phyloP scores from a whole-genome alignment of 352 stramenopile genomes.

The Phytopythium vexans region DNA sequence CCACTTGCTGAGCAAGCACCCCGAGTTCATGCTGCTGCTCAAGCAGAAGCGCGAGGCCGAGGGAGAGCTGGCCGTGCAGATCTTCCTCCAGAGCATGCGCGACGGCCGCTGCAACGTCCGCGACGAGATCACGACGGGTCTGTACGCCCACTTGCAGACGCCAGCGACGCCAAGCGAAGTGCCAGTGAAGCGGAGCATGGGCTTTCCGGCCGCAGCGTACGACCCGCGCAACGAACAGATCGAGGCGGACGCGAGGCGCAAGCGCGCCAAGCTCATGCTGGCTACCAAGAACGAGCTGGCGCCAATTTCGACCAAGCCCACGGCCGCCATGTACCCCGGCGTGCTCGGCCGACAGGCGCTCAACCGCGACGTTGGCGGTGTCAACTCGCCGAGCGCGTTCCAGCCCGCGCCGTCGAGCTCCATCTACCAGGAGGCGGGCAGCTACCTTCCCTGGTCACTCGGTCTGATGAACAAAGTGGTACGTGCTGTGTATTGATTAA shows the following conservation, averaged over 20 bases:
- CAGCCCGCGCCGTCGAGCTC: too few relatives aligned
- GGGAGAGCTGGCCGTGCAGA: conserved; percentile 66
- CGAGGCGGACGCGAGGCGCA: conserved; percentile 16
- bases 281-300: not conserved
- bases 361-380: conserved; percentile 10
- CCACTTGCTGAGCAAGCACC: conserved; percentile 76
- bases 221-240: conserved; percentile 18
- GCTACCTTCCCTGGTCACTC: not conserved
- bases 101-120: conserved; percentile 65
- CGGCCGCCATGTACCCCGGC: conserved; percentile 22
- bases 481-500: not conserved
- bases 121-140: conserved; percentile 56
- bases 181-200: conserved; percentile 20
- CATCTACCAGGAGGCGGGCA: too few relatives aligned
- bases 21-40: conserved; percentile 76
- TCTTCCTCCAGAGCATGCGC: conserved; percentile 76
- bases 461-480: conserved; percentile 5
- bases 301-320: not conserved
- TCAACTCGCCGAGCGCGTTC: not conserved
- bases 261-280: conserved; percentile 17
- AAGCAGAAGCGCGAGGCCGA: conserved; percentile 75
- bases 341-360: conserved; percentile 12
- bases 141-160: conserved; percentile 53
- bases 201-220: conserved; percentile 1
- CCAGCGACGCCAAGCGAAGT: conserved; percentile 1